Evolutionary conservation across 208 protist species (phyloP).

Genomic region (Acanthamoeba lenticulata): DNA sequence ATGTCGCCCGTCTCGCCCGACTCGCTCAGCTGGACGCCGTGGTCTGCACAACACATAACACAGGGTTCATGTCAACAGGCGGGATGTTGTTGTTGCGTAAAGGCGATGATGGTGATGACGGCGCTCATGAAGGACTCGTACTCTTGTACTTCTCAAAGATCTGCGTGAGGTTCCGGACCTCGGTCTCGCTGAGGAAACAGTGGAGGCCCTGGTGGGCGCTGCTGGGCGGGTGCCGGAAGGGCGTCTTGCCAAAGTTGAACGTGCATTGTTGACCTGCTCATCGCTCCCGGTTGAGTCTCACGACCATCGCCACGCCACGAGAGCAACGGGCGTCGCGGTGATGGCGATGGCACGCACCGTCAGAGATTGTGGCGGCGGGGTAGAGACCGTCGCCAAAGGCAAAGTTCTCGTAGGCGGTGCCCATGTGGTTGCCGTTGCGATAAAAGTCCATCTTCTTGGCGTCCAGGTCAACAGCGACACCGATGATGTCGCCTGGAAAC

Average conservation of each 20-base stretch:
- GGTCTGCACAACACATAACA: not conserved
- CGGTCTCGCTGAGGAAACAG: constrained; percentile 22
- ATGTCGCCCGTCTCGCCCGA: constrained; percentile 27
- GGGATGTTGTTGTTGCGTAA: not conserved
- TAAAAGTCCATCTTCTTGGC: constrained; percentile 53
- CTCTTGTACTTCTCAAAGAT: constrained; percentile 63
- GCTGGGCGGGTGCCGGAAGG: not conserved
- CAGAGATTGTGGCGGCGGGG: not conserved
- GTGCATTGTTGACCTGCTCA: not conserved
- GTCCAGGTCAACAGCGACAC: constrained; percentile 12
- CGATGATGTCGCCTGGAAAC: not conserved
- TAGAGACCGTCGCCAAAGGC: not conserved
- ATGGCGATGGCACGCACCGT: no score
- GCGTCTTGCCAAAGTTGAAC: constrained; percentile 37
- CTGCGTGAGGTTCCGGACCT: not conserved
- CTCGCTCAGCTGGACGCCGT: constrained; percentile 4
- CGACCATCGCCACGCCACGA: no score
- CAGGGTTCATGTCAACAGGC: not conserved
- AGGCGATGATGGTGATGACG: not conserved
- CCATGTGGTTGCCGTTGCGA: not conserved
- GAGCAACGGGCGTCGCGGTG: not conserved
- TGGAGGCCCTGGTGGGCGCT: constrained; percentile 29
- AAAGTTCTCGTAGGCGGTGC: not conserved
- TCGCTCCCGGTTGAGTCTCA: not conserved
- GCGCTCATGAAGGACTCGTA: no score